Evolutionary conservation across 2,329 filamentous ascomycete species (phyloP).

Genomic region (Pseudogymnoascus sp.): DNA sequence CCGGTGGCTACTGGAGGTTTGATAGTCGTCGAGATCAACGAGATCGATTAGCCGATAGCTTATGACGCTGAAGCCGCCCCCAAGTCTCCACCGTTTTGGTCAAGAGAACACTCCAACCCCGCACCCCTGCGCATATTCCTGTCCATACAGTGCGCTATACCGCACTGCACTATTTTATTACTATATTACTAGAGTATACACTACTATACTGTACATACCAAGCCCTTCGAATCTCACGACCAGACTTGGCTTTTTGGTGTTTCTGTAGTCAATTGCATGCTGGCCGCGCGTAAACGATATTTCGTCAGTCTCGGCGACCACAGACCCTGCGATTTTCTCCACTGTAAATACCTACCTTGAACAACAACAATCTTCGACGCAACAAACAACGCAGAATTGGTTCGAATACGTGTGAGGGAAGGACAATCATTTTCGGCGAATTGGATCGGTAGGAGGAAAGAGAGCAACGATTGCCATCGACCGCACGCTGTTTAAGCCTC

Average conservation of each 20-base stretch:
- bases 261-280: background rate
- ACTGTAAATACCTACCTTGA: constrained; percentile 9
- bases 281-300: background rate
- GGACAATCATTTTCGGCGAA: background rate
- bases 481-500: background rate
- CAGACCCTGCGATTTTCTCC: background rate
- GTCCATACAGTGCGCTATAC: background rate
- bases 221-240: background rate
- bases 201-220: background rate
- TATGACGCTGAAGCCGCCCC: background rate
- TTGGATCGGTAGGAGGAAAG: background rate
- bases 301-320: background rate
- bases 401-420: background rate
- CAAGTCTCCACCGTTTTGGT: background rate
- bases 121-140: background rate
- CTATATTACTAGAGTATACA: constrained; percentile 2
- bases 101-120: background rate
- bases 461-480: background rate
- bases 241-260: background rate
- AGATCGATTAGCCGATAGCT: background rate
- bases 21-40: background rate
- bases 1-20: background rate
- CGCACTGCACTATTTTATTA: background rate
- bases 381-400: background rate
- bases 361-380: background rate